Conservation (phyloP, 23 red algal genomes). For the Gracilaria caudata region DNA sequence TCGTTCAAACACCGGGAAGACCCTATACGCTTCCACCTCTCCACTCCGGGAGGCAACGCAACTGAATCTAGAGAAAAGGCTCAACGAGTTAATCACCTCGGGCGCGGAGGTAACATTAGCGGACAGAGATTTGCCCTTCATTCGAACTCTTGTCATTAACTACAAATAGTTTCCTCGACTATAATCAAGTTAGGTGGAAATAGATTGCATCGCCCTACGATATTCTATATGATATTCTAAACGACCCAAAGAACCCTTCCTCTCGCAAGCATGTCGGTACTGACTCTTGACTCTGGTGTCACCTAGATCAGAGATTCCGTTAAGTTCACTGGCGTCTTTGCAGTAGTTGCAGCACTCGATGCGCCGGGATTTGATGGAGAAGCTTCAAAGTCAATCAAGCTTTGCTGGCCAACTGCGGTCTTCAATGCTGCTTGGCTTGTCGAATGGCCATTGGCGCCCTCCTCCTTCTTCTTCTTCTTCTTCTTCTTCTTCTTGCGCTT, state of each 20-base stretch:
- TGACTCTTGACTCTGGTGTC: too few relatives aligned
- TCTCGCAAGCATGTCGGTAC: neutral
- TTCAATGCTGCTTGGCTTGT: neutral
- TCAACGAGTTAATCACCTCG: slow-evolving; percentile 51
- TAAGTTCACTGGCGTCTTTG: slow-evolving; percentile 8
- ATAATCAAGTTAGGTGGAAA: slow-evolving; percentile 57
- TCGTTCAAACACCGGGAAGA: slow-evolving; percentile 52
- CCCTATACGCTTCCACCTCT: slow-evolving; percentile 54
- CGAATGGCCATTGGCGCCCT: slow-evolving; percentile 13
- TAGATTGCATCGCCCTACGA: neutral
- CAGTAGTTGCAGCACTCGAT: neutral
- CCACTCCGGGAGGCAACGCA: slow-evolving; percentile 53
- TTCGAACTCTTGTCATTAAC: slow-evolving; percentile 58
- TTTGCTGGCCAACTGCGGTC: neutral
- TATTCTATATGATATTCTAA: neutral
- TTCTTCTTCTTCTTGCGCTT: slow-evolving; percentile 61
- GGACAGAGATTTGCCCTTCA: slow-evolving; percentile 62
- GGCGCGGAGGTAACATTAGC: slow-evolving; percentile 48
- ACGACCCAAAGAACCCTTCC: neutral
- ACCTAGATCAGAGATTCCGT: slow-evolving; percentile 21
- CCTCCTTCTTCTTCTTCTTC: slow-evolving; percentile 63
- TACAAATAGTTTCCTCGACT: slow-evolving; percentile 44
- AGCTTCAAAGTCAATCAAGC: slow-evolving; percentile 58
- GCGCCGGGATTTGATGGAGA: neutral
- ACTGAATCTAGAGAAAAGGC: slow-evolving; percentile 47